Percentiles rank a stretch among this genome's conserved stretches.
These are phyloP conservation scores for Phylloporus arenicola DNA, from an alignment of 768 basidiomycete species.

Conservation along the genomic window DNA sequence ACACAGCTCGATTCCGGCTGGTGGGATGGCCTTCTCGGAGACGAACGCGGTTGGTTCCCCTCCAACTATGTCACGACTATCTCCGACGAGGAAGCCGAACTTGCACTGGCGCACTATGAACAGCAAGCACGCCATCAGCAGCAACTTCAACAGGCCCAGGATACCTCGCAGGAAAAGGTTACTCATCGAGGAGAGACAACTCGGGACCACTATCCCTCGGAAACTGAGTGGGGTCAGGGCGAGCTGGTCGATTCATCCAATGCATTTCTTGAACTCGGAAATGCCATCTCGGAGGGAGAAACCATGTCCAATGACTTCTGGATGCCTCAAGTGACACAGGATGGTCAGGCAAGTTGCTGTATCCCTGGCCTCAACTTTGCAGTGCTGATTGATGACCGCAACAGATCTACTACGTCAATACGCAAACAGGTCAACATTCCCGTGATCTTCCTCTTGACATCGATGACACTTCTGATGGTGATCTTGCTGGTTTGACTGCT, in stretches of 20 bases:
- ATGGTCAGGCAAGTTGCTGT: constrained; percentile 65
- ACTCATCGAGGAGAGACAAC: constrained; percentile 9
- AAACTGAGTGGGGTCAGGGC: constrained; percentile 42
- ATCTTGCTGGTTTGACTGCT: constrained; percentile 50
- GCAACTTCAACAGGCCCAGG: constrained; percentile 11
- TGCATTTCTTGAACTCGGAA: constrained; percentile 31
- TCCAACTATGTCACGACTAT: constrained; percentile 88
- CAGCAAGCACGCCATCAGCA: constrained; percentile 11
- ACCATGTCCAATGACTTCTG: constrained; percentile 71
- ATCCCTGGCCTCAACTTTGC: background rate
- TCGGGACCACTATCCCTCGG: constrained; percentile 32
- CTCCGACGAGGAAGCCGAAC: constrained; percentile 75
- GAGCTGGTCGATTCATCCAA: constrained; percentile 33
- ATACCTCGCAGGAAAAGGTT: constrained; percentile 7
- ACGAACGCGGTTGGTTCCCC: constrained; percentile 95
- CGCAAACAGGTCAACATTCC: constrained; percentile 76
- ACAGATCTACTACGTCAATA: constrained; percentile 94
- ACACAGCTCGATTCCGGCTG: constrained; percentile 90
- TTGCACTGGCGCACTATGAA: constrained; percentile 40
- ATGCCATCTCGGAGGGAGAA: constrained; percentile 23
- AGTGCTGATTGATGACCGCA: background rate
- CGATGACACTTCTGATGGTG: constrained; percentile 60
- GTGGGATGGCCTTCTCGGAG: constrained; percentile 94
- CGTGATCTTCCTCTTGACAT: constrained; percentile 77
- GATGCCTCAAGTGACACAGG: constrained; percentile 79